Evolutionary conservation across 2,329 filamentous ascomycete genomes (phyloP).

Genomic region (Ascochyta lentis): DNA sequence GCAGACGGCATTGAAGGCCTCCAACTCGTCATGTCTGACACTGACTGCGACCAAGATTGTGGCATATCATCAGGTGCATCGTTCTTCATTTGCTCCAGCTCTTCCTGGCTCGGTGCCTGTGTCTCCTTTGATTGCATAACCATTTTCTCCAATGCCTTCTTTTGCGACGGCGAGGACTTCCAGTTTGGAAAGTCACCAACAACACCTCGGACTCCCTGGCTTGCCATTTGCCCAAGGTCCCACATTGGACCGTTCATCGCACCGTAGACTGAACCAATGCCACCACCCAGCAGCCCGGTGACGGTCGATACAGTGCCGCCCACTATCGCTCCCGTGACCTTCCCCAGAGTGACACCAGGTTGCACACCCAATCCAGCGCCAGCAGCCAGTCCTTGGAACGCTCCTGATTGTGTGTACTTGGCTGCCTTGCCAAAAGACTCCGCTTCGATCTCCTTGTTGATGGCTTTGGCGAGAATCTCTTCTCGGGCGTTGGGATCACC

Average conservation of each 20-base stretch:
- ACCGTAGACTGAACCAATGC: constrained; percentile 46
- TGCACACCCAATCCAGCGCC: constrained; percentile 48
- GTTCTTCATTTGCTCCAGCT: constrained; percentile 44
- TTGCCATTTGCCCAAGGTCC: constrained; percentile 47
- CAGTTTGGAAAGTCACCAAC: constrained; percentile 47
- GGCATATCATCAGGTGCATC: constrained; percentile 44
- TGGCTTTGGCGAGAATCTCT: constrained; percentile 48
- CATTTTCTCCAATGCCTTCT: constrained; percentile 48
- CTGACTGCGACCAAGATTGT: constrained; percentile 41
- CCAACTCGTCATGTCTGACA: constrained; percentile 44
- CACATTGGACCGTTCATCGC: constrained; percentile 46
- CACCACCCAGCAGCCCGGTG: constrained; percentile 45
- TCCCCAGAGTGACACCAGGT: constrained; percentile 45
- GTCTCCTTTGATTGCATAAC: constrained; percentile 45
- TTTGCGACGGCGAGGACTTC: constrained; percentile 44
- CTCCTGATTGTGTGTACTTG: constrained; percentile 49
- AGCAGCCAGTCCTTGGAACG: constrained; percentile 50
- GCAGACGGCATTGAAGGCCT: constrained; percentile 36
- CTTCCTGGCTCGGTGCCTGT: constrained; percentile 40
- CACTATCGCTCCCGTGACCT: constrained; percentile 46
- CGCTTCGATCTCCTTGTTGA: constrained; percentile 52
- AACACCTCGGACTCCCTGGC: constrained; percentile 42
- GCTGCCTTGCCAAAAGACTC: constrained; percentile 52
- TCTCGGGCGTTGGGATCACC: constrained; percentile 49
- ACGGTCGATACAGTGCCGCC: constrained; percentile 43